Evolutionary conservation across 1,284 basidiomycete genomes (phyloP).

Genomic region (Amylostereum areolatum): DNA sequence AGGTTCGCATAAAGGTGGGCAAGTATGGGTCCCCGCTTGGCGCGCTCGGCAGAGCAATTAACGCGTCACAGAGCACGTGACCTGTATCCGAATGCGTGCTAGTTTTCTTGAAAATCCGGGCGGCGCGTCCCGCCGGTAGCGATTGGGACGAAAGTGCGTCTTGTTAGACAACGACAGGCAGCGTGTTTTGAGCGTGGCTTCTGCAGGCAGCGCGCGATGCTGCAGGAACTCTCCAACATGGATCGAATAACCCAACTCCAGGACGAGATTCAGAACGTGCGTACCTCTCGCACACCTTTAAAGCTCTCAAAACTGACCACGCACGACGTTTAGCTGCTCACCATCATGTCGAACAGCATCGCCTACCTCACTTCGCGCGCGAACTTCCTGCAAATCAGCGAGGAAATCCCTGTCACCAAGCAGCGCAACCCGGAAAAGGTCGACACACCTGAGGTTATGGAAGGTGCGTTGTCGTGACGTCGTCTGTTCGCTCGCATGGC

Average conservation of each 20-base stretch:
- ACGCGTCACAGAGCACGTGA: too few species aligned
- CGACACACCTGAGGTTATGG: constrained; percentile 60
- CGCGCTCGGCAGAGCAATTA: neutral
- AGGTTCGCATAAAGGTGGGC: neutral
- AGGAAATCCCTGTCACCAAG: constrained; percentile 71
- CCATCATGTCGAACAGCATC: constrained; percentile 76
- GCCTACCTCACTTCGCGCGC: constrained; percentile 68
- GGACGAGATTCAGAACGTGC: constrained; percentile 79
- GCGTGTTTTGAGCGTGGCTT: constrained; percentile 1
- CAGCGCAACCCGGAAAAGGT: constrained; percentile 63
- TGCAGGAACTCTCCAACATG: constrained; percentile 83
- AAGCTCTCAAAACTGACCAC: neutral
- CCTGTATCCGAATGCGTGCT: too few species aligned
- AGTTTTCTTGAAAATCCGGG: neutral
- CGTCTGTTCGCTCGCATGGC: neutral
- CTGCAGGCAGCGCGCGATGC: constrained; percentile 53
- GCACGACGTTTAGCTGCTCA: constrained; percentile 51
- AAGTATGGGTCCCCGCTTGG: neutral
- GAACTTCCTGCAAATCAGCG: constrained; percentile 68
- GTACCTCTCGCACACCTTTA: constrained; percentile 10
- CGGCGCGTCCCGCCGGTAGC: neutral
- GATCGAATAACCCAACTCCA: constrained; percentile 85
- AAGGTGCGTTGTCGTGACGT: constrained; percentile 36
- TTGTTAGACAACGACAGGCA: neutral
- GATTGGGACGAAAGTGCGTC: neutral